Percentiles rank a stretch among this genome's conserved stretches.
These are phyloP conservation scores for Claviceps pusilla DNA, from an alignment of 2,329 filamentous ascomycete species.

Conservation along the genomic window DNA sequence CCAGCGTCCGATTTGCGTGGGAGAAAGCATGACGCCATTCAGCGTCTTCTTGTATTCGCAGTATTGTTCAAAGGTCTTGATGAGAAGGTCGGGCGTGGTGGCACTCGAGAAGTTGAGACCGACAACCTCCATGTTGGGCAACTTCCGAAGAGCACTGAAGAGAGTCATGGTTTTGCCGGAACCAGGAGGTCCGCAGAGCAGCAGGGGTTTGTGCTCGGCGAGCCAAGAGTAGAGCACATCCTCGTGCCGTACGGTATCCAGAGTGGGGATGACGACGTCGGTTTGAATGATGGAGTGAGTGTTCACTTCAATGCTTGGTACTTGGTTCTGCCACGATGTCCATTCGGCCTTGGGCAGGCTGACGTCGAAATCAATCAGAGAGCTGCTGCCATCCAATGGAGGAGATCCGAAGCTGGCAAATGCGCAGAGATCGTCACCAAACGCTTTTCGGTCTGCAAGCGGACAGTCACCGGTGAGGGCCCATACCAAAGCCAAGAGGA, in stretches of 20 bases:
- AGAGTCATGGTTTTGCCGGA: conserved; percentile 99
- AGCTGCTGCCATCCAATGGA: conserved; percentile 58
- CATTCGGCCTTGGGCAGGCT: conserved; percentile 76
- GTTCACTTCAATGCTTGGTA: conserved; percentile 89
- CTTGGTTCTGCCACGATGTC: conserved; percentile 86
- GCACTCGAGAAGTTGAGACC: conserved; percentile 98
- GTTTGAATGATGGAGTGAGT: conserved; percentile 97
- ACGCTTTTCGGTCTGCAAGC: conserved; percentile 69
- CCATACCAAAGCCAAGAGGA: conserved; percentile 86
- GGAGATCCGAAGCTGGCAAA: conserved; percentile 79
- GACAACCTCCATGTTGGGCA: conserved; percentile 97
- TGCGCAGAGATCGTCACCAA: conserved; percentile 70
- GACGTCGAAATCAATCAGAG: conserved; percentile 92
- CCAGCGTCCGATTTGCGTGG: conserved; percentile 93
- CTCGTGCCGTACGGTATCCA: conserved; percentile 94
- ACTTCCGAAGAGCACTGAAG: conserved; percentile 89
- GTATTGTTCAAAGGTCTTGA: conserved; percentile 99
- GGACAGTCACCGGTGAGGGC: conserved; percentile 92
- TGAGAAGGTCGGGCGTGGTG: conserved; percentile 89
- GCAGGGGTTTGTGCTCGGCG: conserved; percentile 90
- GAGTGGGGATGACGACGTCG: conserved; percentile 92
- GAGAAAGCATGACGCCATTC: conserved; percentile 88
- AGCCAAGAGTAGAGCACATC: conserved; percentile 99
- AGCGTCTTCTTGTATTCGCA: conserved; percentile 99
- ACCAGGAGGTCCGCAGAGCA: conserved; percentile 92